These are phyloP conservation scores for Fusarium falciforme DNA, from an alignment of 2,329 filamentous ascomycete species.

Conservation along the genomic window DNA sequence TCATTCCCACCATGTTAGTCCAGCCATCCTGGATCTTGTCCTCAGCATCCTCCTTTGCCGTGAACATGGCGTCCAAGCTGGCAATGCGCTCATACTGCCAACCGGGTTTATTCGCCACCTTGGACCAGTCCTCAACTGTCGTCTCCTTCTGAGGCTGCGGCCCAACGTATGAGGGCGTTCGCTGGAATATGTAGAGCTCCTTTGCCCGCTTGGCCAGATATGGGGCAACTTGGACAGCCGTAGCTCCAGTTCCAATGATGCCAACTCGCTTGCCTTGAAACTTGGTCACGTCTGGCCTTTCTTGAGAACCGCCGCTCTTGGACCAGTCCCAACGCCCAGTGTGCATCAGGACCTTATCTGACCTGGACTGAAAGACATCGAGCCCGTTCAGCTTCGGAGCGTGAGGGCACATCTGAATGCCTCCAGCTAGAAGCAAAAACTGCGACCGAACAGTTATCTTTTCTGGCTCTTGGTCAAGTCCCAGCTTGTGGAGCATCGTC, in stretches of 20 bases:
- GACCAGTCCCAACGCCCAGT: neutral
- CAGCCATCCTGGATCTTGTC: neutral
- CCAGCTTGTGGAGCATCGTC: neutral
- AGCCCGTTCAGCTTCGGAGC: neutral
- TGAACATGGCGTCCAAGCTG: neutral
- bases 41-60: neutral
- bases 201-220: neutral
- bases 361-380: neutral
- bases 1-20: neutral
- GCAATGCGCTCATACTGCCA: neutral
- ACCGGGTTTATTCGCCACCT: neutral
- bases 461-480: neutral
- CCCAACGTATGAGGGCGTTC: neutral
- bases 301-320: neutral
- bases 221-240: neutral
- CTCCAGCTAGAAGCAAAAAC: neutral
- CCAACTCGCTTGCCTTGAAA: slow-evolving; percentile 35
- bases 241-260: neutral
- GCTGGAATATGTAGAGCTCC: neutral
- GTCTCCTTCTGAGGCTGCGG: neutral
- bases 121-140: neutral
- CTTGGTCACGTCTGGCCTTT: slow-evolving; percentile 14
- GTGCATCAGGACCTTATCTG: neutral
- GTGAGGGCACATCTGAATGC: neutral
- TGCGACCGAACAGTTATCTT: neutral